Percentiles rank a stretch among this genome's conserved stretches.
These are phyloP conservation scores for Diaporthe sp. DNA, from an alignment of 2,329 filamentous ascomycete genomes.

Conservation along the genomic window DNA sequence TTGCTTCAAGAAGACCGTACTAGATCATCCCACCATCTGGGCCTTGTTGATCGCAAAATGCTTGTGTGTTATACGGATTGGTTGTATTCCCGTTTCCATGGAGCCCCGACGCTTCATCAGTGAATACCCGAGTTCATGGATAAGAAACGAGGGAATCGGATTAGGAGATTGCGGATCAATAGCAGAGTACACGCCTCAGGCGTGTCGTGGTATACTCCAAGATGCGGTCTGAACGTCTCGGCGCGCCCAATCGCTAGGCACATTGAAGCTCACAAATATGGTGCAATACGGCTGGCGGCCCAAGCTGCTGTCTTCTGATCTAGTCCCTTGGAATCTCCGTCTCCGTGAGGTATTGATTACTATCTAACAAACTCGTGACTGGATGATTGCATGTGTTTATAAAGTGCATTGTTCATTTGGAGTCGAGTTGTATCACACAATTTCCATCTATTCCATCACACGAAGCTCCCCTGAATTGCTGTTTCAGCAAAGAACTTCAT, in stretches of 20 bases:
- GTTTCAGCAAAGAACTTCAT: slow-evolving; percentile 15
- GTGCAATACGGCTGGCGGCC: background rate
- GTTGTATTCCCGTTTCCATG: background rate
- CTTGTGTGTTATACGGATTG: background rate
- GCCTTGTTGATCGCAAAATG: background rate
- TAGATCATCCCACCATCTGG: background rate
- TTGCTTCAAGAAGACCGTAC: too few relatives aligned
- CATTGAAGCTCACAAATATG: background rate
- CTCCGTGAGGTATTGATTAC: background rate
- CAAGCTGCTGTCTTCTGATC: background rate
- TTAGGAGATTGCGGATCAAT: background rate
- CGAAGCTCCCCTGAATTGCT: background rate
- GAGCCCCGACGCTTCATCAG: background rate
- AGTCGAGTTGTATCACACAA: background rate
- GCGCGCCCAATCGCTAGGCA: background rate
- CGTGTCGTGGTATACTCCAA: background rate
- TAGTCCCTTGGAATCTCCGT: background rate
- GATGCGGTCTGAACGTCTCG: background rate
- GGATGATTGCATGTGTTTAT: background rate
- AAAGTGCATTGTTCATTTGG: background rate
- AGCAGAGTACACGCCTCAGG: background rate
- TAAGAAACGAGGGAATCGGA: background rate
- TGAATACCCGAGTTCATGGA: background rate
- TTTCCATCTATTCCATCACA: background rate
- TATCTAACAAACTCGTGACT: background rate